Conservation (phyloP, 169 alveolate genomes). For the Plasmodium knowlesi region DNA sequence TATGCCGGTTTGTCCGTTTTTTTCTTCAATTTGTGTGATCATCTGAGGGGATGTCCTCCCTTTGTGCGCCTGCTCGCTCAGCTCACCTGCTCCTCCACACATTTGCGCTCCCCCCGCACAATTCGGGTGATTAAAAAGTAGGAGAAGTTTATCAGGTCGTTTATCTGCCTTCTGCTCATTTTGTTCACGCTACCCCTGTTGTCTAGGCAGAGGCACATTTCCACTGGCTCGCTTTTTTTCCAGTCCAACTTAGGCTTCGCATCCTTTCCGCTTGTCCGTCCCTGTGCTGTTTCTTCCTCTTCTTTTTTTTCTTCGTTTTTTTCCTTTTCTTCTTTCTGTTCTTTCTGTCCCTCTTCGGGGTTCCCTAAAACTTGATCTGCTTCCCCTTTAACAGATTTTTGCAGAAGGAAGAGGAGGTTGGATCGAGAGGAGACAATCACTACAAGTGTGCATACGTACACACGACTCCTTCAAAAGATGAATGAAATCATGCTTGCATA, state of each 20-base stretch:
- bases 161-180: constrained; percentile 15
- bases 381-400: background rate
- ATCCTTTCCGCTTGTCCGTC: background rate
- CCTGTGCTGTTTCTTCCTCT: background rate
- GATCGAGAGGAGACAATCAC: background rate
- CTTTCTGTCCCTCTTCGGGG: background rate
- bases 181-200: constrained; percentile 61
- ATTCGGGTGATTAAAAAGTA: constrained; percentile 63
- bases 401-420: background rate
- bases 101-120: constrained; percentile 18
- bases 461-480: background rate
- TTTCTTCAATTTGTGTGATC: background rate
- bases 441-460: background rate
- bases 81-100: constrained; percentile 41
- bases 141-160: background rate
- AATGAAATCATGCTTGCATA: background rate
- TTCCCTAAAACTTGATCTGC: background rate
- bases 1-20: background rate
- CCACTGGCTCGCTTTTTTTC: background rate
- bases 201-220: constrained; percentile 65
- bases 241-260: background rate
- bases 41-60: too few species aligned
- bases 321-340: background rate
- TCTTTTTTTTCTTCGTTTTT: background rate
- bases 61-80: background rate